Evolutionary conservation across 1,284 basidiomycete genomes (phyloP).

Genomic region (Kwoniella shivajii): DNA sequence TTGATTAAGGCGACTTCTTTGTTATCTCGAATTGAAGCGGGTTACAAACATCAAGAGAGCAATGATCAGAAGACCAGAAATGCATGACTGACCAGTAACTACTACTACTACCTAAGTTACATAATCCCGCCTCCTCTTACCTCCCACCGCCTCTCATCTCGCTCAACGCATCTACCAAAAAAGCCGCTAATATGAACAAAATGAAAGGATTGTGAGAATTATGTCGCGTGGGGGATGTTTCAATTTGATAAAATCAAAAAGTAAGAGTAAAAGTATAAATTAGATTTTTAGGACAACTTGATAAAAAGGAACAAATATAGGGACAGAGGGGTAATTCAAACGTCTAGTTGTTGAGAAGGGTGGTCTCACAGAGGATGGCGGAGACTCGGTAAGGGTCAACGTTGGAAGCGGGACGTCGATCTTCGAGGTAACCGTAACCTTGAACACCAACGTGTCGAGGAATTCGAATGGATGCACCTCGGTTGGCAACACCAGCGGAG

Average conservation of each 20-base stretch:
- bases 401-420: conserved; percentile 95
- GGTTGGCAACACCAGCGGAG: conserved; percentile 94
- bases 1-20: not conserved
- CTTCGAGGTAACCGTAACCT: conserved; percentile 95
- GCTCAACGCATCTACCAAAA: too few relatives aligned
- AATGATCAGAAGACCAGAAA: conserved; percentile 6
- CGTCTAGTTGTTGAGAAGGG: conserved; percentile 55
- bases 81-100: conserved; percentile 8
- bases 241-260: too few relatives aligned
- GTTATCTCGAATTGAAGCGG: not conserved
- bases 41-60: not conserved
- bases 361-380: conserved; percentile 89
- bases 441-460: conserved; percentile 88
- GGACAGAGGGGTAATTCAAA: not conserved
- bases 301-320: not conserved
- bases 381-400: conserved; percentile 88
- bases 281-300: not conserved
- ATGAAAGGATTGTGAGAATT: not conserved
- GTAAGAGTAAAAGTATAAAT: not conserved
- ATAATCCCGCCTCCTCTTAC: conserved; percentile 2
- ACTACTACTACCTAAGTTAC: not conserved
- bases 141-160: not conserved
- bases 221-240: not conserved
- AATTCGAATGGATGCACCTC: conserved; percentile 81
- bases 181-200: not conserved